Base-by-base conservation (phyloP, 2,329 filamentous ascomycete species). In the Pseudogymnoascus sp. region DNA sequence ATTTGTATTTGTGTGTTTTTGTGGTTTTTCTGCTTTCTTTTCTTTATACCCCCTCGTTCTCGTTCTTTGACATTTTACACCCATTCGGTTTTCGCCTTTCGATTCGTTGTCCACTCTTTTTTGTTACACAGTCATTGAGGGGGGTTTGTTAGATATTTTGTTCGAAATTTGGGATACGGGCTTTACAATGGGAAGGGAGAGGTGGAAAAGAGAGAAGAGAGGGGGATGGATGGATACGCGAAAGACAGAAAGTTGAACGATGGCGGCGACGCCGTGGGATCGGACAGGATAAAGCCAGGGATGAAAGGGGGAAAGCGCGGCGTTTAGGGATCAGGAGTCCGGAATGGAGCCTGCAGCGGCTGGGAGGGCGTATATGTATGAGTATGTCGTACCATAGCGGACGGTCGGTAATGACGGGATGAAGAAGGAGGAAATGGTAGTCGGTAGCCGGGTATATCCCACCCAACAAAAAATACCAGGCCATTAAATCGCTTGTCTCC, bases 51-150 rank as follows among this genome's bases (percentile, higher is more conserved):
- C 58, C 58, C 36, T 33, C 21, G 58, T 47, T 60, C 35, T 40
- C 8, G 35, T 57, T 59, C 21, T 44, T 7, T 21, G 21, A 62
- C 40, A 64, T 60, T 61, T 69, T 6, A 69, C 71, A 21, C 54
- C 54, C 59, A 26, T 60, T 61, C 60, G 59, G 50, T 37, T 17
- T 41, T 41, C 8, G 39, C 10, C 29, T 62, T 62, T 37, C 68
- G 4, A 13, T 37, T 59, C 33, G 9, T 40, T 39, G 29, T 59
- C 37, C 33, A 29, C 35, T 24, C 35, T 44, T 54, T 54, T 54
- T 54, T 17, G 17, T 3, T 4, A 29, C 47, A 54, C 47, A 54
- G n/a, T 54, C 47, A n/a, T 54, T 54, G 47, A 29, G 47, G 47
- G 11, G 47, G 47, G 47, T 11, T 50, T 54, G 29, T 54, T 33